Percentiles rank a stretch among this genome's conserved stretches.
phyloP scores from a whole-genome alignment of 257 asterid genomes.

The Ilex aquifolium region DNA sequence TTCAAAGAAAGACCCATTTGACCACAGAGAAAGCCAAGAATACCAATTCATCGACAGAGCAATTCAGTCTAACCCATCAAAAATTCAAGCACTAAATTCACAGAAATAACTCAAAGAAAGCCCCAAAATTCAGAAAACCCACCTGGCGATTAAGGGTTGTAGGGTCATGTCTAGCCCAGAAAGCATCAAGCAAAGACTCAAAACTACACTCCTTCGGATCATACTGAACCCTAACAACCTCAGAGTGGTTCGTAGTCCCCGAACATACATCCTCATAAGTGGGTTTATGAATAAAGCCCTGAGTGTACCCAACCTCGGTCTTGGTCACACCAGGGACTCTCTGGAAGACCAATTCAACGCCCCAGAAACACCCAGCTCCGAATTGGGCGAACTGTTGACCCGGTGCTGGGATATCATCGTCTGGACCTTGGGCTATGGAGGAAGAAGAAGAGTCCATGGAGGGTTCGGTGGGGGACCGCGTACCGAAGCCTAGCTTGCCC shows the following conservation, averaged over 20 bases:
- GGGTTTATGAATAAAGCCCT: conserved; percentile 66
- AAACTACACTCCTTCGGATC: conserved; percentile 81
- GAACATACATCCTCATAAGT: conserved; percentile 73
- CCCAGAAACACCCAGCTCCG: conserved; percentile 98
- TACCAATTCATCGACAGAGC: not conserved
- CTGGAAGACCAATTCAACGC: conserved; percentile 86
- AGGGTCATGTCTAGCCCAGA: conserved; percentile 96
- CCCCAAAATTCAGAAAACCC: not conserved
- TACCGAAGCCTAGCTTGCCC: conserved; percentile 69
- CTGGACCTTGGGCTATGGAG: conserved; percentile 63
- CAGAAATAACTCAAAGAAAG: not conserved
- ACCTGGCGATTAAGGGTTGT: conserved; percentile 96
- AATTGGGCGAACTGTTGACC: conserved; percentile 83
- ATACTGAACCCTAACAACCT: conserved; percentile 83
- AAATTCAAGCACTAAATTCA: not conserved
- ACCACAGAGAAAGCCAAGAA: too few relatives aligned
- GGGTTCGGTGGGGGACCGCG: conserved; percentile 44
- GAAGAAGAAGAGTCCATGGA: conserved; percentile 49
- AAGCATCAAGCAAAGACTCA: conserved; percentile 59
- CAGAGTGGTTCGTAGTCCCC: conserved; percentile 72
- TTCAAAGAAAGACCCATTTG: too few relatives aligned
- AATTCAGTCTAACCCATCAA: not conserved
- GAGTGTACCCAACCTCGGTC: conserved; percentile 87
- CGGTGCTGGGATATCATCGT: conserved; percentile 64
- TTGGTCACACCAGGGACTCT: conserved; percentile 76